Evolutionary conservation across 805 yeast species (phyloP).

Genomic region (Isabelozyma pseudorhagii): DNA sequence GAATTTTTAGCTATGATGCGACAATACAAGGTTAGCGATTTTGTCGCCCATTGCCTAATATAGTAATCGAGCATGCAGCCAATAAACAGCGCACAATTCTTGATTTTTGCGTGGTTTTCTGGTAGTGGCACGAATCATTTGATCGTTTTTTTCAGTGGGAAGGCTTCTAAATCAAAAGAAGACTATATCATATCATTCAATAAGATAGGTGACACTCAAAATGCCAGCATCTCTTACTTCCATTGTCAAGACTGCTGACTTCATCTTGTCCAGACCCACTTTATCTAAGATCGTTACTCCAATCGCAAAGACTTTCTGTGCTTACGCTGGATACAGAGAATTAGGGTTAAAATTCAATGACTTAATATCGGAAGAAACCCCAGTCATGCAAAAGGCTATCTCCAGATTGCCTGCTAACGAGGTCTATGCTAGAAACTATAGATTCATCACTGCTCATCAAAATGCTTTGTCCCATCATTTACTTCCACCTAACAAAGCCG

Average conservation of each 20-base stretch:
- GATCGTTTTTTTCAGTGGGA: background rate
- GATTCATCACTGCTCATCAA: slow-evolving; percentile 92
- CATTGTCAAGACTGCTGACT: slow-evolving; percentile 72
- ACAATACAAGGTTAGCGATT: background rate
- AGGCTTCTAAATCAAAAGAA: background rate
- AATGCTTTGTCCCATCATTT: slow-evolving; percentile 77
- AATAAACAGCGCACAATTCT: slow-evolving; percentile 20
- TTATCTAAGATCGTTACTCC: slow-evolving; percentile 78
- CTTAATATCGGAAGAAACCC: slow-evolving; percentile 82
- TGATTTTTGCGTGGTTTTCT: slow-evolving; percentile 6
- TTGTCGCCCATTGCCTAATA: slow-evolving; percentile 13
- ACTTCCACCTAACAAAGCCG: slow-evolving; percentile 75
- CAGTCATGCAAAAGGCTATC: slow-evolving; percentile 81
- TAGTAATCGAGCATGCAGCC: slow-evolving; percentile 23
- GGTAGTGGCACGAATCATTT: background rate
- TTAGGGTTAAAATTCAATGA: slow-evolving; percentile 91
- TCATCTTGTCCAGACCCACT: slow-evolving; percentile 74
- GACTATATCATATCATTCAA: background rate
- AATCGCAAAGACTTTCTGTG: slow-evolving; percentile 67
- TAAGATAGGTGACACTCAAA: background rate
- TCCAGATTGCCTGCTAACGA: slow-evolving; percentile 82
- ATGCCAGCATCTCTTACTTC: slow-evolving; percentile 62
- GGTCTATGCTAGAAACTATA: slow-evolving; percentile 86
- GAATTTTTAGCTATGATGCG: background rate
- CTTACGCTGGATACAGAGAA: slow-evolving; percentile 88